phyloP scores from a whole-genome alignment of 306 rosid species.

The Cicer judaicum region DNA sequence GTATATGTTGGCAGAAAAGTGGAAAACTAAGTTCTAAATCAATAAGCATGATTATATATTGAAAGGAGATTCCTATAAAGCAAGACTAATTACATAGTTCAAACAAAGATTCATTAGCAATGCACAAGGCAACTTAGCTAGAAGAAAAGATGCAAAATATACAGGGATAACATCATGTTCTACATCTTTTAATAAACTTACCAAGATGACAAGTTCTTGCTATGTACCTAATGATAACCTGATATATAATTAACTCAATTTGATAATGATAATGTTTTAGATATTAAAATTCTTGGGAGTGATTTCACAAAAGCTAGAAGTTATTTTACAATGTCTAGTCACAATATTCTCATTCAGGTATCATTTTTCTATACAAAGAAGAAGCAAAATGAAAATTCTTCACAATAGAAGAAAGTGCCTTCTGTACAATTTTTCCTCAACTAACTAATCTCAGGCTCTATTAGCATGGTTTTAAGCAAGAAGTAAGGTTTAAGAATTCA shows the following conservation, averaged over 20 bases:
- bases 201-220: not conserved
- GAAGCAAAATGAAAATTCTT: not conserved
- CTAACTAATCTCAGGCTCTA: not conserved
- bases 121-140: not conserved
- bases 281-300: not conserved
- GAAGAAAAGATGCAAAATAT: not conserved
- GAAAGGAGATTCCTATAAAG: not conserved
- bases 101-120: too few relatives aligned
- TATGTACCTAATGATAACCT: not conserved
- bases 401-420: not conserved
- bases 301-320: not conserved
- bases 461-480: not conserved
- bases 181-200: not conserved
- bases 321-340: not conserved
- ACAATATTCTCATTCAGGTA: not conserved
- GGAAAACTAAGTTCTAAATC: not conserved
- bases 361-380: not conserved
- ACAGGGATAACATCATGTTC: not conserved
- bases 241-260: not conserved
- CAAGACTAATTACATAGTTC: not conserved
- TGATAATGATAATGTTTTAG: not conserved
- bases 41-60: not conserved
- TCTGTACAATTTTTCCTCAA: constrained; percentile 16
- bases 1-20: not conserved
- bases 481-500: constrained; percentile 30